A percentile compares a stretch with the other conserved stretches of the same genome.
Conservation (phyloP, 441 rosid species). For the Francoa sonchifolia region DNA sequence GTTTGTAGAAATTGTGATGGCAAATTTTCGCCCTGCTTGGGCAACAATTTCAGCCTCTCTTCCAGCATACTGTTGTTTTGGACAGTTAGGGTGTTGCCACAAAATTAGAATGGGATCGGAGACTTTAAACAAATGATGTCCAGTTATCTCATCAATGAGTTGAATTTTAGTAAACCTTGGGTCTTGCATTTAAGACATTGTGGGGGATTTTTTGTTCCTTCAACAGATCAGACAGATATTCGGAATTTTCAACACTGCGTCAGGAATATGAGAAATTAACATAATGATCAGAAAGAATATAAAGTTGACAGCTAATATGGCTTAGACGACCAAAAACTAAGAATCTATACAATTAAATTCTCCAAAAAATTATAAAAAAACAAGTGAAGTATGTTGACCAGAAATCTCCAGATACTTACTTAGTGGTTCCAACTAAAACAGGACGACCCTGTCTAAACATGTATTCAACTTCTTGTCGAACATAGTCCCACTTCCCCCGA, state of each 20-base stretch:
- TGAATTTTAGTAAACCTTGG: conserved; percentile 47
- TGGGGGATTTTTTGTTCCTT: conserved; percentile 76
- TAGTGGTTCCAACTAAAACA: conserved; percentile 93
- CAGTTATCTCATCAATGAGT: no score
- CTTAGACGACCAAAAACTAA: neutral
- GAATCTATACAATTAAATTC: neutral
- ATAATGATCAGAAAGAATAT: no score
- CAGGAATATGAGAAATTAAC: conserved; percentile 15
- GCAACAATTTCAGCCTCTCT: conserved; percentile 91
- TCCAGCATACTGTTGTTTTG: conserved; percentile 96
- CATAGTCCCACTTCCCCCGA: conserved; percentile 90
- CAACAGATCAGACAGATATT: conserved; percentile 78
- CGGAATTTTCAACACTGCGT: conserved; percentile 90
- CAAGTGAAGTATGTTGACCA: neutral
- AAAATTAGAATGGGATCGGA: no score
- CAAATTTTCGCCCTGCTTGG: conserved; percentile 87
- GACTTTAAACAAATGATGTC: conserved; percentile 1
- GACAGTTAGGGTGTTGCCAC: no score
- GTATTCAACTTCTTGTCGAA: conserved; percentile 71
- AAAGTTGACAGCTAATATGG: no score
- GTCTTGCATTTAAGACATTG: conserved; percentile 89
- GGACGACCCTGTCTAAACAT: conserved; percentile 94
- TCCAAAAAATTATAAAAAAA: no score
- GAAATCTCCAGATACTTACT: conserved; percentile 29
- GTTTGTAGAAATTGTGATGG: conserved; percentile 91